phyloP scores from a whole-genome alignment of 2,329 filamentous ascomycete species.

The Nannizzia gypsea region DNA sequence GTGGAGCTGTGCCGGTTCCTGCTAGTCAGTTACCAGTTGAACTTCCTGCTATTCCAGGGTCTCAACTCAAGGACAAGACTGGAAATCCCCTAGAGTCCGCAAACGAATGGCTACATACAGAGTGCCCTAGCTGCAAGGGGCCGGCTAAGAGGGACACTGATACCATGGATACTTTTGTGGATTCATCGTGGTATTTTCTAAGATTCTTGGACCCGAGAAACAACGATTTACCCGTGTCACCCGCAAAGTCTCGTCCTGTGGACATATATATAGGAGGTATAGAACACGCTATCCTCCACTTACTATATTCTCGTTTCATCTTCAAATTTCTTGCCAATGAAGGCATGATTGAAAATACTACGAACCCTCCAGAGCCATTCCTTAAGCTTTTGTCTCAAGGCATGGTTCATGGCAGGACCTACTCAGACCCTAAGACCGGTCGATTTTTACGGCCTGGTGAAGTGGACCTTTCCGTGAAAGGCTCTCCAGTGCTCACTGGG shows the following conservation, averaged over 20 bases:
- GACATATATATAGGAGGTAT: constrained; percentile 84
- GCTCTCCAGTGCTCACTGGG: constrained; percentile 48
- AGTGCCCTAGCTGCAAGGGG: constrained; percentile 58
- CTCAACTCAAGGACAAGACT: constrained; percentile 55
- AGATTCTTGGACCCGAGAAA: constrained; percentile 53
- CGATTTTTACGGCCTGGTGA: constrained; percentile 67
- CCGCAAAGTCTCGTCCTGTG: constrained; percentile 53
- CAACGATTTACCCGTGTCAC: constrained; percentile 47
- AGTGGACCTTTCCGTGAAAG: constrained; percentile 50
- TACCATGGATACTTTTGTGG: constrained; percentile 94
- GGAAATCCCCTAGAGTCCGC: constrained; percentile 68
- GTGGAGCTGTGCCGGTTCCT: constrained; percentile 69
- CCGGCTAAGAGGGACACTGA: constrained; percentile 73
- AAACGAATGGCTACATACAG: constrained; percentile 60
- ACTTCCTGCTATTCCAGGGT: constrained; percentile 56
- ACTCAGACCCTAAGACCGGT: constrained; percentile 59
- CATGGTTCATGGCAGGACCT: constrained; percentile 87
- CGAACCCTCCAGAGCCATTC: constrained; percentile 58
- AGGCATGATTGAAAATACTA: constrained; percentile 18
- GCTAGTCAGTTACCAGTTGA: constrained; percentile 62
- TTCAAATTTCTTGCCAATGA: constrained; percentile 66
- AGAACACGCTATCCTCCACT: constrained; percentile 80
- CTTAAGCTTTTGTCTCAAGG: constrained; percentile 73
- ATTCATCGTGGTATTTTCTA: constrained; percentile 89
- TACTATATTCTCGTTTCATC: constrained; percentile 81